These are phyloP conservation scores for Candida chilensis DNA, from an alignment of 805 yeast genomes.

Conservation along the genomic window DNA sequence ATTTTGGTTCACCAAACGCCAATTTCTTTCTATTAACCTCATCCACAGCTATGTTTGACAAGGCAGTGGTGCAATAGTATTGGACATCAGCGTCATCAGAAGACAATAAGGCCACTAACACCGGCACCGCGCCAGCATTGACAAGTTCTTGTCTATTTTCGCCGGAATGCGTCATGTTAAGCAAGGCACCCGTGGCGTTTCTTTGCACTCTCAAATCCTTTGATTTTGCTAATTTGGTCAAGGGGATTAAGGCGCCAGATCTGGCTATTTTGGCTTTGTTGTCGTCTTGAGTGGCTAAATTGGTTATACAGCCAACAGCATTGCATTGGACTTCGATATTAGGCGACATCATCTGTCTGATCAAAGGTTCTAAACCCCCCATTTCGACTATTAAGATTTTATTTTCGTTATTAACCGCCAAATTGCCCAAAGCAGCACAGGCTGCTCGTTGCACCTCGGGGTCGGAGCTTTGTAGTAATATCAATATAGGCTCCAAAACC, in stretches of 20 bases:
- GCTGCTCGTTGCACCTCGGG: constrained; percentile 97
- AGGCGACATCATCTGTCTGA: constrained; percentile 94
- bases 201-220: constrained; percentile 94
- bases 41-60: constrained; percentile 96
- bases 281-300: constrained; percentile 95
- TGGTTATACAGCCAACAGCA: constrained; percentile 98
- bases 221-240: constrained; percentile 89
- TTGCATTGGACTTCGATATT: constrained; percentile 98
- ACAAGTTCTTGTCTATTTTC: constrained; percentile 96
- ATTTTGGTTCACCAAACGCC: constrained; percentile 85
- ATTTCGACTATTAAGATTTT: constrained; percentile 89
- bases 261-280: constrained; percentile 94
- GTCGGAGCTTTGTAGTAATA: constrained; percentile 77
- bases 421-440: constrained; percentile 96
- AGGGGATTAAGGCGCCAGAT: constrained; percentile 90
- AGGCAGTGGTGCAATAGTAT: constrained; percentile 95
- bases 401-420: constrained; percentile 95
- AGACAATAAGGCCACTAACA: constrained; percentile 76
- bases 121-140: constrained; percentile 97
- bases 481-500: constrained; percentile 88
- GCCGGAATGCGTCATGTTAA: constrained; percentile 96
- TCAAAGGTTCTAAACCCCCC: constrained; percentile 96
- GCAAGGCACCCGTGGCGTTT: constrained; percentile 95
- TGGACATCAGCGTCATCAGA: constrained; percentile 94
- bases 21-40: constrained; percentile 81